Conservation (phyloP, 2,329 filamentous ascomycete genomes). For the Aspergillus novoparasiticus region DNA sequence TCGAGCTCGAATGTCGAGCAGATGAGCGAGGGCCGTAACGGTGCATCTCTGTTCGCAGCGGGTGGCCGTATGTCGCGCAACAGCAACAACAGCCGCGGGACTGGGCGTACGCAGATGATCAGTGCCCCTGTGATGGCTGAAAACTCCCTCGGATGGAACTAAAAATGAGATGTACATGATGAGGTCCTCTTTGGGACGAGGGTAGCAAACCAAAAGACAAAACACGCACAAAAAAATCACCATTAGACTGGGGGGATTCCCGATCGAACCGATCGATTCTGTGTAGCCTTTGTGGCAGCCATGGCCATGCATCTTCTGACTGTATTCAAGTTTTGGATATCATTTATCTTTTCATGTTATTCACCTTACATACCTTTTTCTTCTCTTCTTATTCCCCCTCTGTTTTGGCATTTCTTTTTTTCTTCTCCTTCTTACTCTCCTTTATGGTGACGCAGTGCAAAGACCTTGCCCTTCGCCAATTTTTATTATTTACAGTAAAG, state of each 20-base stretch:
- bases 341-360: constrained; percentile 25
- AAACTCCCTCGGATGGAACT: constrained; percentile 97
- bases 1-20: constrained; percentile 67
- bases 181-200: constrained; percentile 5
- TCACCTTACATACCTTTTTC: constrained; percentile 23
- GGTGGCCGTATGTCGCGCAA: constrained; percentile 50
- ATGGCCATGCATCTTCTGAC: constrained; percentile 25
- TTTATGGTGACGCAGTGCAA: constrained; percentile 23
- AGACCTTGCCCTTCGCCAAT: constrained; percentile 16
- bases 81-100: constrained; percentile 69
- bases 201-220: constrained; percentile 16
- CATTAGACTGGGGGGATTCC: not conserved
- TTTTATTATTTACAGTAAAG: constrained; percentile 16
- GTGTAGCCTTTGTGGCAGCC: not conserved
- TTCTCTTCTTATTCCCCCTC: constrained; percentile 39
- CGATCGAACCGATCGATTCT: not conserved
- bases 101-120: constrained; percentile 71
- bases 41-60: constrained; percentile 38
- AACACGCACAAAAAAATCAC: constrained; percentile 10
- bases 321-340: constrained; percentile 24
- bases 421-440: constrained; percentile 21
- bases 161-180: constrained; percentile 35
- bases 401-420: constrained; percentile 26
- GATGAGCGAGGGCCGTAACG: constrained; percentile 68
- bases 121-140: constrained; percentile 88